Evolutionary conservation across 176 grass and related monocot genomes (phyloP).

Genomic region (Alloteropsis semialata): DNA sequence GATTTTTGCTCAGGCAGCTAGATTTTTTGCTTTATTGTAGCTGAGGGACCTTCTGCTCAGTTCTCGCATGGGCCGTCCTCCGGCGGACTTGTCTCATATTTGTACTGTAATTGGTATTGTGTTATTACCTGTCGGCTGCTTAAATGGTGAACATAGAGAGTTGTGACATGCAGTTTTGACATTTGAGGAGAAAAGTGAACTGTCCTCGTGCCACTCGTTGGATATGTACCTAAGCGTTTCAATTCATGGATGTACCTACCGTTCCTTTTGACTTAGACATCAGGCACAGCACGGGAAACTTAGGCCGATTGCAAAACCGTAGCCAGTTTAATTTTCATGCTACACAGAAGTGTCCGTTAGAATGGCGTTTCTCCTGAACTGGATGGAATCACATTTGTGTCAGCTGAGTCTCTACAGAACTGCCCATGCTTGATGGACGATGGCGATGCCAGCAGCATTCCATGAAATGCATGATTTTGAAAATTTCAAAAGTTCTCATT

Average conservation of each 20-base stretch:
- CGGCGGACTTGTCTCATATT: not conserved
- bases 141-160: not conserved
- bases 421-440: too few species aligned
- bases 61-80: not conserved
- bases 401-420: not conserved
- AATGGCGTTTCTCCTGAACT: not conserved
- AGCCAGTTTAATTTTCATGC: too few species aligned
- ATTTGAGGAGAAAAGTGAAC: not conserved
- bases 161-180: not conserved
- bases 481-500: not conserved
- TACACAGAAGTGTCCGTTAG: not conserved
- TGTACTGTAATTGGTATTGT: not conserved
- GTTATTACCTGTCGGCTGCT: not conserved
- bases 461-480: not conserved
- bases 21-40: not conserved
- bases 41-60: not conserved
- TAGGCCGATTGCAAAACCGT: not conserved
- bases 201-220: not conserved
- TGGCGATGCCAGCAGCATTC: too few species aligned
- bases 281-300: not conserved
- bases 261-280: too few species aligned
- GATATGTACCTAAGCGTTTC: not conserved
- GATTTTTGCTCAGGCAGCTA: slow-evolving; percentile 6
- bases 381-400: not conserved
- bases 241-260: not conserved